Evolutionary conservation across 805 yeast species (phyloP), one percentile per base, ranked within the genome.

Genomic region (Kregervanrija delftensis): DNA sequence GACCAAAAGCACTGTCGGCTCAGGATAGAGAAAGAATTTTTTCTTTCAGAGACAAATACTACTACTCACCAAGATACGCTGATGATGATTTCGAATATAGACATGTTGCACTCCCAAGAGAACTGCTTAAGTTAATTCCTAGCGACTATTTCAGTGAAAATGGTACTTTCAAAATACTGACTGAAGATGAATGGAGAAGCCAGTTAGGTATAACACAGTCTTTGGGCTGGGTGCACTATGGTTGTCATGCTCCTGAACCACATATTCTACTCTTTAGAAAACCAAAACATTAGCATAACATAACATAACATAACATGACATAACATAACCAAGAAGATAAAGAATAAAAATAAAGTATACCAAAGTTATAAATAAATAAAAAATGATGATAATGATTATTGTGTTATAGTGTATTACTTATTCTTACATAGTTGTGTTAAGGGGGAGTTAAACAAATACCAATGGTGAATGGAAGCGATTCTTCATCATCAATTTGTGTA

Each of bases 221-320:
- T 33, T 71, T 93, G 49, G 99, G 99, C 1, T 93, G 99, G 99
- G 93, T 76, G 44, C 99, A 93, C 65, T 93, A 91, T 60, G 99
- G 93, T 59, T 90, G 96, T 36, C 99, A 93, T 63, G 86, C 98
- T 1, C 99, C 99, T 37, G 99, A 93, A 65, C 99, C 99, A 22
- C 99, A 93, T 61, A 93, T 93, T 49, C 69, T 93, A 49, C 72
- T 93, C 49, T 93, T 93, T 68, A 84, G 85, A 66, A 75, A 90
- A 58, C 77, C 86, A 14, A 60, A 22, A 22, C 28, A 22, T 22
- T 22, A 22, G 28, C 28, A 22, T 22, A 22, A 22, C 28, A 4
- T 22, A 22, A 22, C 28, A 22, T 22, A 22, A 5, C 8, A 22
- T 6, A 22, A 22, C 28, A 22, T 22, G 5, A 3, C 5, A 17